Evolutionary conservation across 805 yeast species (phyloP).

Genomic region (Metschnikowia similis): DNA sequence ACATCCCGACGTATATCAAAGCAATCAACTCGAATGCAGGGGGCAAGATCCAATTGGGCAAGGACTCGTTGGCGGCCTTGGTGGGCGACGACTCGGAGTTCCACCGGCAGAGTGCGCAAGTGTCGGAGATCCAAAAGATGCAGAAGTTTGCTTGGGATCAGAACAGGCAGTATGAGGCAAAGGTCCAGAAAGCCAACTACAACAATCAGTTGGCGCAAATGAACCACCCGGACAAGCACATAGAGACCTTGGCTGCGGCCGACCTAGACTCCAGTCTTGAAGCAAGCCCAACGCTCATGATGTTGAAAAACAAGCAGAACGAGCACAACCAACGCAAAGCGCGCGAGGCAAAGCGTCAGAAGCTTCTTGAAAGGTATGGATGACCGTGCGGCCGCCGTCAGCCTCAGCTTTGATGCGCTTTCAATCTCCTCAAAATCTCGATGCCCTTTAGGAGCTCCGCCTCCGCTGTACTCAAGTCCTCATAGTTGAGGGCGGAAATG

Average conservation of each 20-base stretch:
- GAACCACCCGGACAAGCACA: slow-evolving; percentile 9
- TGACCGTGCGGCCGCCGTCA: background rate
- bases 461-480: slow-evolving; percentile 66
- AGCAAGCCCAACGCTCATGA: slow-evolving; percentile 36
- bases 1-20: slow-evolving; percentile 63
- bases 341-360: slow-evolving; percentile 7
- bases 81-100: slow-evolving; percentile 15
- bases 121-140: slow-evolving; percentile 45
- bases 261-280: slow-evolving; percentile 30
- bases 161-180: slow-evolving; percentile 14
- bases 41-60: slow-evolving; percentile 35
- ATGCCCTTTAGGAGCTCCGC: slow-evolving; percentile 55
- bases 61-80: slow-evolving; percentile 24
- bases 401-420: background rate
- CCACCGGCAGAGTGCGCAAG: slow-evolving; percentile 45
- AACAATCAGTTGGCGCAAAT: slow-evolving; percentile 11
- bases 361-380: slow-evolving; percentile 14
- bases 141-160: slow-evolving; percentile 48
- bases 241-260: slow-evolving; percentile 11
- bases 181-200: slow-evolving; percentile 8
- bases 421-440: slow-evolving; percentile 29
- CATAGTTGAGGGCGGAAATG: slow-evolving; percentile 73
- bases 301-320: slow-evolving; percentile 22
- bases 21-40: slow-evolving; percentile 33
- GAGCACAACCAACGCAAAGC: slow-evolving; percentile 16